A percentile compares a stretch with the other conserved stretches of the same genome.
phyloP scores from a whole-genome alignment of 805 yeast genomes.

The Starmerella stigmatis region DNA sequence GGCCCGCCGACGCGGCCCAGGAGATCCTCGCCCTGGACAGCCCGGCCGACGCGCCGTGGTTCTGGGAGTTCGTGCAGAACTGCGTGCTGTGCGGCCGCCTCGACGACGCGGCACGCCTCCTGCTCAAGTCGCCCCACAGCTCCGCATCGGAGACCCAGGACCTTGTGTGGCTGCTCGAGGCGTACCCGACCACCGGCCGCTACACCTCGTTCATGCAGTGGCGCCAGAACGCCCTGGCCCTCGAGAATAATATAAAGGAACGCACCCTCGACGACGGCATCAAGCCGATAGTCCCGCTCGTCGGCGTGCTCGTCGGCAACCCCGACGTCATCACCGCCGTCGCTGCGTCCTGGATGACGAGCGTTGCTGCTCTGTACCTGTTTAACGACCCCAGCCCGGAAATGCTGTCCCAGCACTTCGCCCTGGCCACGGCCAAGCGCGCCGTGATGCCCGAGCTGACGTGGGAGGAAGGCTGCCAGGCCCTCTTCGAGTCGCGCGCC shows the following conservation, averaged over 20 bases:
- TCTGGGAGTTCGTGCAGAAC: constrained; percentile 12
- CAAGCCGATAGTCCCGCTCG: constrained; percentile 5
- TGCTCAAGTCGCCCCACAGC: constrained; percentile 1
- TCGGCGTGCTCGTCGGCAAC: constrained; percentile 15
- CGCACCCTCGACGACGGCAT: background rate
- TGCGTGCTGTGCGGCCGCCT: constrained; percentile 10
- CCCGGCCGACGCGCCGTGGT: background rate
- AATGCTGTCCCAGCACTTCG: constrained; percentile 11
- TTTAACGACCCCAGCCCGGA: constrained; percentile 19
- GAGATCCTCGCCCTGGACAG: background rate
- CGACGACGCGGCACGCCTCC: constrained; percentile 7
- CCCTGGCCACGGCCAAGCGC: constrained; percentile 3
- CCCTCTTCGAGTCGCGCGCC: constrained; percentile 16
- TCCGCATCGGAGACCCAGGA: background rate
- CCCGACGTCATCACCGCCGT: background rate
- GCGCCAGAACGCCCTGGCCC: constrained; percentile 16
- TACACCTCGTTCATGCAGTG: constrained; percentile 18
- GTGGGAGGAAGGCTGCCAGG: constrained; percentile 23
- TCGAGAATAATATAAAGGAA: constrained; percentile 10
- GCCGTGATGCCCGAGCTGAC: constrained; percentile 14
- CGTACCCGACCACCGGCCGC: constrained; percentile 13
- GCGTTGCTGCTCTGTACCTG: constrained; percentile 17
- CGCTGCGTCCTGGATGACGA: constrained; percentile 17
- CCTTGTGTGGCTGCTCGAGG: constrained; percentile 5
- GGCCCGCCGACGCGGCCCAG: constrained; percentile 6